phyloP scores from a whole-genome alignment of 805 yeast species.

The Candida sanyiensis region DNA sequence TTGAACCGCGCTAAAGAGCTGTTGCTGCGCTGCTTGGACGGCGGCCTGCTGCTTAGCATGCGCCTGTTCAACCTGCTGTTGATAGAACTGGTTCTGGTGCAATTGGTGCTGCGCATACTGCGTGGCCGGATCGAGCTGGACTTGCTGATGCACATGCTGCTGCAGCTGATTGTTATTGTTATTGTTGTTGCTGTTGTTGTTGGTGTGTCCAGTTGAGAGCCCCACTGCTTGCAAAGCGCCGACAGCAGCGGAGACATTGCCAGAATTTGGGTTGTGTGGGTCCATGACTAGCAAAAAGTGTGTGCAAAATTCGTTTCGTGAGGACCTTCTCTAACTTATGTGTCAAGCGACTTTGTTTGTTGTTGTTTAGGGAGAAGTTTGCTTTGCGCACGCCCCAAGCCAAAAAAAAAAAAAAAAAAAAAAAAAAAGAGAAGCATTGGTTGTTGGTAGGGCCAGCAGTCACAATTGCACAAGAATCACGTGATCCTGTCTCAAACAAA shows the following conservation, averaged over 20 bases:
- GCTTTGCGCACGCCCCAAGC: conserved; percentile 9
- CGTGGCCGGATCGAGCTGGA: conserved; percentile 8
- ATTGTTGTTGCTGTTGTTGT: conserved; percentile 14
- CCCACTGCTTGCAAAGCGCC: conserved; percentile 23
- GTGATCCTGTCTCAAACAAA: no score
- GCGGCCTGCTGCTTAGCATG: conserved; percentile 16
- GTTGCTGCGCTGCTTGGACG: conserved; percentile 7
- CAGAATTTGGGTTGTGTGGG: conserved; percentile 11
- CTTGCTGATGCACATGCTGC: conserved; percentile 18
- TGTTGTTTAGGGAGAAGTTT: conserved; percentile 5
- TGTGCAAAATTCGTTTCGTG: no score
- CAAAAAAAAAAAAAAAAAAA: not conserved
- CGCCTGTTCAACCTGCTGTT: conserved; percentile 20
- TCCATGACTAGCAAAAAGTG: conserved; percentile 12
- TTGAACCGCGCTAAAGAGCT: conserved; percentile 10
- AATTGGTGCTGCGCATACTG: conserved; percentile 19
- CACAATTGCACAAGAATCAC: not conserved
- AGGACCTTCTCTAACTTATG: no score
- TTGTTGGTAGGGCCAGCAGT: conserved; percentile 1
- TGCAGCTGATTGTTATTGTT: conserved; percentile 14
- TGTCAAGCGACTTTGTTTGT: conserved; percentile 6
- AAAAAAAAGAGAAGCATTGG: not conserved
- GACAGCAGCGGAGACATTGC: conserved; percentile 20
- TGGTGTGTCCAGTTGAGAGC: conserved; percentile 17
- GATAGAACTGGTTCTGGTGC: conserved; percentile 16